Conservation (phyloP, 2,329 filamentous ascomycete species). For the Pseudonectria foliicola region DNA sequence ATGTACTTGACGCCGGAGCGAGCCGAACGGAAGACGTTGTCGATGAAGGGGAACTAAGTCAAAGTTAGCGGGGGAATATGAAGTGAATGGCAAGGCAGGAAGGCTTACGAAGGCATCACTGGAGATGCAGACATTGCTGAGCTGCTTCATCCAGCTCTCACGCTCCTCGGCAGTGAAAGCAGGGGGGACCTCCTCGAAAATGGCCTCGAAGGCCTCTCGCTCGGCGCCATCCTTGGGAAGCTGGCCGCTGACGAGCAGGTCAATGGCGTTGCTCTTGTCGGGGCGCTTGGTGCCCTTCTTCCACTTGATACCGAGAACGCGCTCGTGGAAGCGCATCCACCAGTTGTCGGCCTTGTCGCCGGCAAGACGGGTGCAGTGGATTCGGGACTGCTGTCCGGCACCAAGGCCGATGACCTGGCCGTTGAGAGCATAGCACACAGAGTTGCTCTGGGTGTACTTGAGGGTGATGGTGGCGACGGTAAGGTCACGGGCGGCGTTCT, state of each 20-base stretch:
- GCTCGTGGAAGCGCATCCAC: constrained; percentile 98
- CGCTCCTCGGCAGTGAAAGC: constrained; percentile 81
- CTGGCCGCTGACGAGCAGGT: constrained; percentile 85
- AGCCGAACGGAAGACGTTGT: constrained; percentile 90
- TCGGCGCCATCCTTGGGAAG: constrained; percentile 79
- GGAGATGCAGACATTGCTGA: constrained; percentile 76
- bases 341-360: constrained; percentile 99
- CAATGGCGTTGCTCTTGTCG: constrained; percentile 97
- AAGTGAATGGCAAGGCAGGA: not conserved
- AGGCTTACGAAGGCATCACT: constrained; percentile 87
- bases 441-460: constrained; percentile 99
- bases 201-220: constrained; percentile 75
- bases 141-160: constrained; percentile 75
- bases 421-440: constrained; percentile 92
- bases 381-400: constrained; percentile 93
- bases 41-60: constrained; percentile 85
- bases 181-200: constrained; percentile 83
- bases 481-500: constrained; percentile 78
- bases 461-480: constrained; percentile 93
- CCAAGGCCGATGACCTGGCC: constrained; percentile 92
- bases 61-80: constrained; percentile 20
- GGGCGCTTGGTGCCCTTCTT: constrained; percentile 95
- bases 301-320: constrained; percentile 84
- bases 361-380: constrained; percentile 95
- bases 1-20: constrained; percentile 93